phyloP scores from a whole-genome alignment of 306 rosid species.

The Spatholobus suberectus region DNA sequence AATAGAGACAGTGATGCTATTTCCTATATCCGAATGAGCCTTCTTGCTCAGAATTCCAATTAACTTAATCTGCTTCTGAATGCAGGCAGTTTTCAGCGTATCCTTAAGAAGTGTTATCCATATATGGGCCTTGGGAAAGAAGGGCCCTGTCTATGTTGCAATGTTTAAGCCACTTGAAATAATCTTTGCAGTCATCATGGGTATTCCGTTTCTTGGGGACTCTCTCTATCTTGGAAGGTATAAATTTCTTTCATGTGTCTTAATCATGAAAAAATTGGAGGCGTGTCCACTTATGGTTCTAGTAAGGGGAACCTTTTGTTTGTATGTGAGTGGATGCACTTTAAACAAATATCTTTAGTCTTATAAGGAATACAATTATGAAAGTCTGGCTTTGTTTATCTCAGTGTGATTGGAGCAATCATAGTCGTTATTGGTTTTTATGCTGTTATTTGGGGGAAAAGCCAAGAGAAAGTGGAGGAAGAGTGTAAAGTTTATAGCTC shows the following conservation, averaged over 20 bases:
- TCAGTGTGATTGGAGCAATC: constrained; percentile 42
- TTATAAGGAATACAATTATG: neutral
- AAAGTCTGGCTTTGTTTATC: neutral
- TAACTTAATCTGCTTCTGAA: neutral
- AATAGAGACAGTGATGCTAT: neutral
- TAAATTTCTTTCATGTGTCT: neutral
- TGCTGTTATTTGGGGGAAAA: constrained; percentile 48
- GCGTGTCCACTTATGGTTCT: neutral
- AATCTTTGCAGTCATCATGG: constrained; percentile 35
- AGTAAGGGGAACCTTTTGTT: too few species aligned
- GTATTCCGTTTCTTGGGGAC: constrained; percentile 39
- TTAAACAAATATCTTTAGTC: neutral
- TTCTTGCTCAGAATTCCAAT: neutral
- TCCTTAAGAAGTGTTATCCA: constrained; percentile 4
- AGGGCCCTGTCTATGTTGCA: constrained; percentile 42
- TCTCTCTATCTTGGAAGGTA: constrained; percentile 46
- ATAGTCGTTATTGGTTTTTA: constrained; percentile 40
- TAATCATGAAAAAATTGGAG: neutral
- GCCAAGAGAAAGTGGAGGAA: constrained; percentile 14
- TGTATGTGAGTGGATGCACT: neutral
- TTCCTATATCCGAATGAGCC: neutral
- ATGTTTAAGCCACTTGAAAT: constrained; percentile 47
- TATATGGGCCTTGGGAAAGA: constrained; percentile 29
- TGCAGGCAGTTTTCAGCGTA: constrained; percentile 27
- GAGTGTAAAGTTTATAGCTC: neutral